Conservation (phyloP, 768 basidiomycete species). For the Pleurotus pulmonarius region DNA sequence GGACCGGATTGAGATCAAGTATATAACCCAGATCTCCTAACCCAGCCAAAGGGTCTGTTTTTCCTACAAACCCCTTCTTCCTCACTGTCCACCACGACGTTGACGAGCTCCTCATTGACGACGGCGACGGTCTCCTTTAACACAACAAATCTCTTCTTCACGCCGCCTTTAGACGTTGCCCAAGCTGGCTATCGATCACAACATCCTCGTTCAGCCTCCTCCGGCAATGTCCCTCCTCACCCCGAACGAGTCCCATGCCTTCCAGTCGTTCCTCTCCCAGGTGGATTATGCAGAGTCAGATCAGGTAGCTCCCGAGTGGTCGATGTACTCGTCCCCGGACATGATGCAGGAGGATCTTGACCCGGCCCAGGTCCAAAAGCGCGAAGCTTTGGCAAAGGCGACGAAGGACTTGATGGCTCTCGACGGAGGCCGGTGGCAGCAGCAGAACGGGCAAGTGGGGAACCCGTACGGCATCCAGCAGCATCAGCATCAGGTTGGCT, state of each 20-base stretch:
- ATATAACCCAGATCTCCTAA: slow-evolving; percentile 10
- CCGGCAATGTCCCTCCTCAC: slow-evolving; percentile 58
- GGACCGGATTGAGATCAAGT: slow-evolving; percentile 2
- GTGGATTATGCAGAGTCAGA: slow-evolving; percentile 41
- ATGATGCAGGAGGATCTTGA: slow-evolving; percentile 44
- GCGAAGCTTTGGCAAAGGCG: slow-evolving; percentile 67
- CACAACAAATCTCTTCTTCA: background rate
- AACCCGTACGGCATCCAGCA: slow-evolving; percentile 12
- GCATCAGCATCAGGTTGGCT: slow-evolving; percentile 10
- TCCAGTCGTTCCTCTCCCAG: slow-evolving; percentile 64
- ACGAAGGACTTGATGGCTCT: slow-evolving; percentile 83
- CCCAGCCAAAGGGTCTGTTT: slow-evolving; percentile 3
- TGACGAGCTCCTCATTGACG: background rate
- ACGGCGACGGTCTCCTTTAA: background rate
- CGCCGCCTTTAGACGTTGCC: background rate
- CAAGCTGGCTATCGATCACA: slow-evolving; percentile 9
- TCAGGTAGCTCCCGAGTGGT: slow-evolving; percentile 45
- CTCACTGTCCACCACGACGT: slow-evolving; percentile 2
- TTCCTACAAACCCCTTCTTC: background rate
- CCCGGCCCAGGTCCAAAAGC: slow-evolving; percentile 39
- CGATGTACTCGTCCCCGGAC: slow-evolving; percentile 29
- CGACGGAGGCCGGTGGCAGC: slow-evolving; percentile 40
- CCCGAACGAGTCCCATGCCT: slow-evolving; percentile 60
- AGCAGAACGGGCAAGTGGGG: slow-evolving; percentile 17
- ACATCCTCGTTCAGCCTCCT: slow-evolving; percentile 8